Base-by-base conservation (phyloP, 2,329 filamentous ascomycete genomes). In the Colletotrichum cordylinicola region DNA sequence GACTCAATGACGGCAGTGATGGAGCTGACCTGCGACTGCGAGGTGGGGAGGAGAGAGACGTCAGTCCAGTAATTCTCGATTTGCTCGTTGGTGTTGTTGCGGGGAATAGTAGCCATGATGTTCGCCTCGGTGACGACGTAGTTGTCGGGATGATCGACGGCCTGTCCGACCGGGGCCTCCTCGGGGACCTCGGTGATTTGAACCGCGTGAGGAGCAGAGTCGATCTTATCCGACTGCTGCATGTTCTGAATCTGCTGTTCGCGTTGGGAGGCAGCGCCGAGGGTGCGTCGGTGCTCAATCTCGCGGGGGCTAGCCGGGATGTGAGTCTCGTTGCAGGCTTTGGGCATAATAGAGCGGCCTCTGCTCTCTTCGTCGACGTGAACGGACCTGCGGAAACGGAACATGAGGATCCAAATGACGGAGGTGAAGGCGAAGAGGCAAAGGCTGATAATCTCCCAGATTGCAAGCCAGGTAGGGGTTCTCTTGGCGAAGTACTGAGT, bases 271-370 rank as follows among this genome's bases (percentile, higher is more conserved):
- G 61, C 67, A 8, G 69, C 60, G 6, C 52, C 69, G 39, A 75
- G 62, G 12, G 43, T 43, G 6, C 69, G 55, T 13, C 73, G 69
- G 10, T 75, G 69, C 8, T 58, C 33, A 8, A 75, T 18, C 33
- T 75, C 73, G 15, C 55, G 39, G 16, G 73, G 55, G 16, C 70
- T 72, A 35, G 73, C 73, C 24, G 73, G 69, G 21, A 75, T 18
- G 4, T 33, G 55, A 33, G 43, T 58, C 13, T 60, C 58, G 10
- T 29, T 61, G 5, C 56, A 60, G 15, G 43, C 15, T 7, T 21
- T 69, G 4, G 64, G 70, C 6, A n/a, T 24, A 8, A 10, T 21
- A 4, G 70, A 60, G 0, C 58, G 64, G 37, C 43, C 35, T 37
- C 65, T 27, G 43, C n/a, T 48, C 74, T 76, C 74, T 6, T 76